Conservation (phyloP, 2,329 filamentous ascomycete genomes). For the Aspergillus sclerotialis region DNA sequence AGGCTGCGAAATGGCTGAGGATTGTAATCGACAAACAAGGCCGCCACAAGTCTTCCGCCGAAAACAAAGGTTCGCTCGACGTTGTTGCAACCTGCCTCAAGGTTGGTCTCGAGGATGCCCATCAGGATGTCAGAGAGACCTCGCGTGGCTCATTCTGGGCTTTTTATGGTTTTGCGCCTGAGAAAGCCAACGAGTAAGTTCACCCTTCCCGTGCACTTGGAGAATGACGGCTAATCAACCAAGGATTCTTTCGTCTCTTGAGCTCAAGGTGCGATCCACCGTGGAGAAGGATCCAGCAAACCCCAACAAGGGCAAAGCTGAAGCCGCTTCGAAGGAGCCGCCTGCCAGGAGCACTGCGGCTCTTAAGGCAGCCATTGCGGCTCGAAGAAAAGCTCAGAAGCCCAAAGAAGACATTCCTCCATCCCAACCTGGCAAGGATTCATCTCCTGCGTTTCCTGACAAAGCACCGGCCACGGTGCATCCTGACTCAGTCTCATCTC, state of each 20-base stretch:
- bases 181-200: slow-evolving; percentile 64
- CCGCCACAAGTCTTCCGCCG: slow-evolving; percentile 70
- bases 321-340: slow-evolving; percentile 12
- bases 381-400: slow-evolving; percentile 59
- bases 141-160: slow-evolving; percentile 83
- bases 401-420: slow-evolving; percentile 30
- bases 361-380: slow-evolving; percentile 75
- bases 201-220: neutral
- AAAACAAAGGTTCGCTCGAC: slow-evolving; percentile 77
- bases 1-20: slow-evolving; percentile 74
- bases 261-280: slow-evolving; percentile 68
- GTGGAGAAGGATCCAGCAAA: slow-evolving; percentile 80
- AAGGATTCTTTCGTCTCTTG: slow-evolving; percentile 72
- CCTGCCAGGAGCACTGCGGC: slow-evolving; percentile 12
- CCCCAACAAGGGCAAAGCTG: slow-evolving; percentile 32
- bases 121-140: slow-evolving; percentile 80
- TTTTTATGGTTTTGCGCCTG: slow-evolving; percentile 70
- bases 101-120: slow-evolving; percentile 81
- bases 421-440: neutral
- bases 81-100: slow-evolving; percentile 80
- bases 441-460: slow-evolving; percentile 47
- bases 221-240: slow-evolving; percentile 10
- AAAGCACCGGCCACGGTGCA: too few relatives aligned
- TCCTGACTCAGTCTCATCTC: too few relatives aligned
- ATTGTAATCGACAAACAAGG: slow-evolving; percentile 72